These are phyloP conservation scores for Paraconiothyrium brasiliense DNA, from an alignment of 2,329 filamentous ascomycete genomes.

Conservation along the genomic window DNA sequence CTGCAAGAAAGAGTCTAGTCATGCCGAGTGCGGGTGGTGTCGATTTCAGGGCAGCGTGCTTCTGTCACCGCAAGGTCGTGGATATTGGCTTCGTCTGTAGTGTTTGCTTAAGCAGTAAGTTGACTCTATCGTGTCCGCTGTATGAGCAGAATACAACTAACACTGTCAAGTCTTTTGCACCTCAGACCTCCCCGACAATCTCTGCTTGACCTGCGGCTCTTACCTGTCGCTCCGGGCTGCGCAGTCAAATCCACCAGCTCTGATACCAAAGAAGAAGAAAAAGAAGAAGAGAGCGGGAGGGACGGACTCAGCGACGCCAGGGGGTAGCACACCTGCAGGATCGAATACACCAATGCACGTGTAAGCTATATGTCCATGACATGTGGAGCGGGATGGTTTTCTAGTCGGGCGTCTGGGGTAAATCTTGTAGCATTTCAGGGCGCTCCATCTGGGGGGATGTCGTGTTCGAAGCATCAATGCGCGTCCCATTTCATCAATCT, in stretches of 20 bases:
- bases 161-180: conserved; percentile 47
- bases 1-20: conserved; percentile 71
- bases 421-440: conserved; percentile 3
- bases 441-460: not conserved
- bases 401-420: not conserved
- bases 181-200: conserved; percentile 42
- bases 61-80: conserved; percentile 91
- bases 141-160: conserved; percentile 8
- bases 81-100: conserved; percentile 96
- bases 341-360: conserved; percentile 45
- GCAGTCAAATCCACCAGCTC: conserved; percentile 43
- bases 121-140: too few relatives aligned
- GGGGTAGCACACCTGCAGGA: conserved; percentile 42
- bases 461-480: not conserved
- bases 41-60: conserved; percentile 97
- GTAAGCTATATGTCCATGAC: conserved; percentile 25
- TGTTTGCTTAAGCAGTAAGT: conserved; percentile 85
- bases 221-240: conserved; percentile 49
- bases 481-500: not conserved
- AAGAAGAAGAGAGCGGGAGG: conserved; percentile 48
- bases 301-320: conserved; percentile 46
- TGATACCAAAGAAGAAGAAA: conserved; percentile 51
- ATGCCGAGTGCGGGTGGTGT: conserved; percentile 84
- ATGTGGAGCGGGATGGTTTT: not conserved
- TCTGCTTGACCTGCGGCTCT: conserved; percentile 51